phyloP scores from a whole-genome alignment of 2,329 filamentous ascomycete species.

The Pyrenophora graminea region DNA sequence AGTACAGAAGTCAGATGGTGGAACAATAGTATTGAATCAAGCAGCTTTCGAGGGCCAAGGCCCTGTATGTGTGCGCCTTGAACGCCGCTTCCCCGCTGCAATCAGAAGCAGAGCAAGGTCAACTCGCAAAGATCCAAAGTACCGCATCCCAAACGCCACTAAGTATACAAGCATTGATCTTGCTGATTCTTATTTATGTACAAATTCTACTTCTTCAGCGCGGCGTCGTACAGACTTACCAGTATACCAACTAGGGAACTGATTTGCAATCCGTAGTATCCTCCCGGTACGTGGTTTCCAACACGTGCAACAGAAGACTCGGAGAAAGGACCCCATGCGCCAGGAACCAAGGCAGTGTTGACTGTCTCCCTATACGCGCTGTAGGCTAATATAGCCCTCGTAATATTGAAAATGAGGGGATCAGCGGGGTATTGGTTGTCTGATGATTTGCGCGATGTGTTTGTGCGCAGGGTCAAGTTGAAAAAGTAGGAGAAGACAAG shows the following conservation, averaged over 20 bases:
- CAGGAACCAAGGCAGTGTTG: constrained; percentile 55
- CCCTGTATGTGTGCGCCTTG: no score
- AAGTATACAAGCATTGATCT: background rate
- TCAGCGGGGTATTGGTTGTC: constrained; percentile 69
- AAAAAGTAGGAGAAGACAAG: constrained; percentile 81
- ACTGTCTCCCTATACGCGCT: constrained; percentile 67
- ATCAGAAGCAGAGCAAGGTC: no score
- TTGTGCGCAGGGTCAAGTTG: constrained; percentile 72
- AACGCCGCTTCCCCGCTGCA: no score
- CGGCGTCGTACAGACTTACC: constrained; percentile 76
- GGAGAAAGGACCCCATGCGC: constrained; percentile 60
- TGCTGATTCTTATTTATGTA: background rate
- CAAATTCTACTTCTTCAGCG: constrained; percentile 60
- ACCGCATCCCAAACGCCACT: constrained; percentile 7
- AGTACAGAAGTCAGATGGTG: background rate
- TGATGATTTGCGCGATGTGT: constrained; percentile 50
- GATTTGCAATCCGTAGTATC: constrained; percentile 70
- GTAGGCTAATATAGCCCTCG: constrained; percentile 80
- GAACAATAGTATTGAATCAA: background rate
- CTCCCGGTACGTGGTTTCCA: constrained; percentile 69
- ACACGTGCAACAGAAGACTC: constrained; percentile 65
- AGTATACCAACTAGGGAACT: constrained; percentile 70
- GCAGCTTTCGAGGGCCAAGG: no score
- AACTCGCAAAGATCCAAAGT: constrained; percentile 1
- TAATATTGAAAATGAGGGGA: constrained; percentile 86